These are phyloP conservation scores for Amanita subjunquillea DNA, from an alignment of 768 basidiomycete genomes.

Conservation along the genomic window DNA sequence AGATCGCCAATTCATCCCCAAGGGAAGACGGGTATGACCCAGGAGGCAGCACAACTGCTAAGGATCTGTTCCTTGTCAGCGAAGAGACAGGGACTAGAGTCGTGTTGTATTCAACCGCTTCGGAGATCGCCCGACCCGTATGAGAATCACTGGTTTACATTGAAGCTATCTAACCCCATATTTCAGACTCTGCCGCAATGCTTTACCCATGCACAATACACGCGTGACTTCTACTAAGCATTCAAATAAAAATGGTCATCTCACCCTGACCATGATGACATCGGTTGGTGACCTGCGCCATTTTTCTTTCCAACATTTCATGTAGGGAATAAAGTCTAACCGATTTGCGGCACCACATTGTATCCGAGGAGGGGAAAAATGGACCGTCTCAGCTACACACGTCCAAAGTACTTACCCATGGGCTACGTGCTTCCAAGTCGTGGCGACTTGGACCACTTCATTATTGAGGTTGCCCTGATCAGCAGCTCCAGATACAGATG, in stretches of 20 bases:
- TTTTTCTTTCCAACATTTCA: neutral
- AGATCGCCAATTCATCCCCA: slow-evolving; percentile 11
- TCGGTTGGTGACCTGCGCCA: slow-evolving; percentile 15
- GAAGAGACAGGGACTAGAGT: slow-evolving; percentile 19
- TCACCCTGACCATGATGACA: slow-evolving; percentile 26
- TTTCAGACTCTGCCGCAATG: slow-evolving; percentile 17
- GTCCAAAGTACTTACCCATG: too few species aligned
- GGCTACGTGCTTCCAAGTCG: too few species aligned
- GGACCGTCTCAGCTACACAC: too few species aligned
- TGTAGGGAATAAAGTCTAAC: neutral
- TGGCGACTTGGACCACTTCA: too few species aligned
- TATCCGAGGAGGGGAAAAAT: too few species aligned
- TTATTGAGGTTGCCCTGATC: too few species aligned
- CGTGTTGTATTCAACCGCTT: slow-evolving; percentile 15
- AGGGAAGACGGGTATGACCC: slow-evolving; percentile 10
- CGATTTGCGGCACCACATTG: too few species aligned
- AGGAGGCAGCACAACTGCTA: slow-evolving; percentile 14
- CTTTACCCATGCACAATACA: slow-evolving; percentile 30
- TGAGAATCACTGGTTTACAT: slow-evolving; percentile 1
- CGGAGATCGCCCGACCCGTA: slow-evolving; percentile 15
- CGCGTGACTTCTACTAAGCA: slow-evolving; percentile 17
- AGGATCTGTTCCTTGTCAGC: slow-evolving; percentile 14
- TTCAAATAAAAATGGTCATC: slow-evolving; percentile 18
- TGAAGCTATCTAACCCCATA: slow-evolving; percentile 3
- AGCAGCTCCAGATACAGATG: too few species aligned